phyloP scores from a whole-genome alignment of 2,329 filamentous ascomycete species.

The Fusarium incarnatum region DNA sequence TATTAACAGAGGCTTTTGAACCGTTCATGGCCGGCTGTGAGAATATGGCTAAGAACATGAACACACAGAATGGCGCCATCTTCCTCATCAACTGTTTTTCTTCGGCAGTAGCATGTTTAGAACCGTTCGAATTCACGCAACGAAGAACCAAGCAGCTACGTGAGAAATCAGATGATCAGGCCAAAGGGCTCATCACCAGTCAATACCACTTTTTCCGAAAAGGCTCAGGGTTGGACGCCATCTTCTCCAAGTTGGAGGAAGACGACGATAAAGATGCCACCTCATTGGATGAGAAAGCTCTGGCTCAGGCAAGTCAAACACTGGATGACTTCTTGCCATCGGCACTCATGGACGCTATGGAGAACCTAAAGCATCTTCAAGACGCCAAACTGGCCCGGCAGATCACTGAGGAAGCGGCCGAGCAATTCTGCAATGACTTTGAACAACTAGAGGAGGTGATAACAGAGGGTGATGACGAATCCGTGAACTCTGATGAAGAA shows the following conservation, averaged over 20 bases:
- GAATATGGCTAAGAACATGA: slow-evolving; percentile 72
- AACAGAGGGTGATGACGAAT: slow-evolving; percentile 57
- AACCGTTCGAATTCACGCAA: slow-evolving; percentile 72
- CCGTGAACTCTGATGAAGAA: slow-evolving; percentile 30
- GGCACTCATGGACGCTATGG: slow-evolving; percentile 90
- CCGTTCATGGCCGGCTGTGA: slow-evolving; percentile 85
- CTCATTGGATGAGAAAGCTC: slow-evolving; percentile 60
- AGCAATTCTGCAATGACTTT: slow-evolving; percentile 87
- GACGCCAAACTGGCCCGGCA: slow-evolving; percentile 77
- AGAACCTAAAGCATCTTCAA: slow-evolving; percentile 80
- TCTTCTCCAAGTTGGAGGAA: slow-evolving; percentile 69
- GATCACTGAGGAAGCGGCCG: slow-evolving; percentile 85
- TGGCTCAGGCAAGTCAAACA: slow-evolving; percentile 77
- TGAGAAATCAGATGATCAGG: slow-evolving; percentile 65
- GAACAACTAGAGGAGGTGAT: slow-evolving; percentile 68
- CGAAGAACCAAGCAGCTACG: slow-evolving; percentile 67
- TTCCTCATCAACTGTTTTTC: slow-evolving; percentile 80
- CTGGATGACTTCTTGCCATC: slow-evolving; percentile 93
- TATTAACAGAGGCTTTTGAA: slow-evolving; percentile 83
- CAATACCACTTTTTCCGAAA: slow-evolving; percentile 80
- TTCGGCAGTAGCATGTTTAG: slow-evolving; percentile 66
- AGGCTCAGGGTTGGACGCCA: slow-evolving; percentile 76
- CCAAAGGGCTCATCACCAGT: slow-evolving; percentile 69
- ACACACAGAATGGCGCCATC: slow-evolving; percentile 70
- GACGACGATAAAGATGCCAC: slow-evolving; percentile 50